phyloP scores from a whole-genome alignment of 352 stramenopile genomes.

The Blastocystis sp. region DNA sequence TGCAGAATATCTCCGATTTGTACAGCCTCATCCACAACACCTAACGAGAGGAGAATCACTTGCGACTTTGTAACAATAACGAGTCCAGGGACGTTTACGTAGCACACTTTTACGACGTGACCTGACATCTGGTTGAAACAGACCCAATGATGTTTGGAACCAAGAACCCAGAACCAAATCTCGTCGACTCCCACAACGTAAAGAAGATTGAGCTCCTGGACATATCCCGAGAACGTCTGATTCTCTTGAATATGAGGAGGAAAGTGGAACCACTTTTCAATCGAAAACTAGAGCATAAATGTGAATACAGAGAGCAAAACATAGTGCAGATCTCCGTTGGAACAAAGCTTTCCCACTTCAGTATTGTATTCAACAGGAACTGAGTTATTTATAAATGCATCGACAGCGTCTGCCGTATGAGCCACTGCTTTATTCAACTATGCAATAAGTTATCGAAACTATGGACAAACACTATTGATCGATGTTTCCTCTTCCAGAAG shows the following conservation, averaged over 20 bases:
- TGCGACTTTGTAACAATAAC: neutral
- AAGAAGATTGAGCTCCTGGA: conserved; percentile 14
- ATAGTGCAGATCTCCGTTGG: neutral
- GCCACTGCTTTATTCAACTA: neutral
- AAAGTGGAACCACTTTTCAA: neutral
- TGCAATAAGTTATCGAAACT: neutral
- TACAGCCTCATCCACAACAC: neutral
- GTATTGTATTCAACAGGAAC: neutral
- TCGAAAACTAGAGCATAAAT: neutral
- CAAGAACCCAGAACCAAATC: conserved; percentile 33
- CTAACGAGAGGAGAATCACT: neutral
- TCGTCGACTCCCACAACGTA: neutral
- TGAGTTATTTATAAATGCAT: neutral
- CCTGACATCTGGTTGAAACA: neutral
- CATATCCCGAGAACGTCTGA: neutral
- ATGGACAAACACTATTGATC: neutral
- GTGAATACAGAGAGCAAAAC: neutral
- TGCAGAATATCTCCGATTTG: neutral
- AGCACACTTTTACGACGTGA: neutral
- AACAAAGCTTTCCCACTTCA: neutral
- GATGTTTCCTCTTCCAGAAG: neutral
- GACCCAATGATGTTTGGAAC: neutral
- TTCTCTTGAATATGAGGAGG: neutral
- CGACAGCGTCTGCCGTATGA: neutral
- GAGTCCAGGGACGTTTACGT: neutral